Base-by-base conservation (phyloP, 306 rosid species). In the Malus fusca region DNA sequence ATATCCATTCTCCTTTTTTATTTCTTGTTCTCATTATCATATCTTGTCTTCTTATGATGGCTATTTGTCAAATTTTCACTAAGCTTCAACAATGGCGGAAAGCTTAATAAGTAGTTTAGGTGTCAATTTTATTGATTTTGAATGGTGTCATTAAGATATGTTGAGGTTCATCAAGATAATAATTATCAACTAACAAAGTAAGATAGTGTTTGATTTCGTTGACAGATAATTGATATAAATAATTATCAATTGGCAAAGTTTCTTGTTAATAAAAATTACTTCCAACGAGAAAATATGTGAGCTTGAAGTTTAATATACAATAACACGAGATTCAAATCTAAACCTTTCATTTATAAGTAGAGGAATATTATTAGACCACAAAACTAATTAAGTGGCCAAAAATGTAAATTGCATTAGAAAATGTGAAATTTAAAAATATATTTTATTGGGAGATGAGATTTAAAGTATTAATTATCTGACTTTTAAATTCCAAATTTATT, bases 31-130 rank as follows among this genome's bases (percentile, higher is more conserved):
- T 22, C 19, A 25, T 46, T 42, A 44, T 69, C 9, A 8, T 6
- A 17, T 53, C 19, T 19, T 53, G 59, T 26, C 10, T 69, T 25
- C 25, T 69, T 15, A 35, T 70, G 46, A 52, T 71, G 63, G 17
- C 21, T 52, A 71, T 71, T 30, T 52, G 28, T 71, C 30, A 19
- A 33, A 53, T 30, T n/a, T 33, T n/a, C 66, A n/a, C 1, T 10
- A 55, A 72, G 33, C 66, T 72, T 72, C 33, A 52, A 22, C 51
- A 72, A 72, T 55, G 66, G 17, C 65, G 51, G 75, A 72, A 56
- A 52, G 52, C 8, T 26, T 14, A 37, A 37, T 37, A 37, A 37
- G 42, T 25, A 26, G 66, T 61, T 61, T 61, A 26, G 31, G 11
- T 26, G 66, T 61, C 37, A 61, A 61, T 61, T 59, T 4, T 22